Conservation (phyloP, 306 rosid genomes). For the Ceratonia siliqua region DNA sequence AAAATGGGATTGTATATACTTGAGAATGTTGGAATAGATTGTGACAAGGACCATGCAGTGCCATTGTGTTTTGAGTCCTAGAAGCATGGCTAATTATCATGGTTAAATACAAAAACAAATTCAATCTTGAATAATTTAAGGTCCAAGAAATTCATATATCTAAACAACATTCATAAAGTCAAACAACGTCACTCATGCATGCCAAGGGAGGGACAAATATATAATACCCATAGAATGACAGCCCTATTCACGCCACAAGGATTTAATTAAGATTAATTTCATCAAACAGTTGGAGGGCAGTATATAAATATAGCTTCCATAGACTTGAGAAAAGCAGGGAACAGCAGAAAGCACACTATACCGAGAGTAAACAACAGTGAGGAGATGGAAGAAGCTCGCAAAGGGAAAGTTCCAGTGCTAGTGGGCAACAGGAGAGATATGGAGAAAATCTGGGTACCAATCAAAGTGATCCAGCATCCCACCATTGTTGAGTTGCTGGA, state of each 20-base stretch:
- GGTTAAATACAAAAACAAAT: too few species aligned
- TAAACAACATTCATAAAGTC: neutral
- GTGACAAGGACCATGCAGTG: too few species aligned
- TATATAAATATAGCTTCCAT: neutral
- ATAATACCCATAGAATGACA: neutral
- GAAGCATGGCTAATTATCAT: too few species aligned
- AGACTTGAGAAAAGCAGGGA: neutral
- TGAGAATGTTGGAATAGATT: too few species aligned
- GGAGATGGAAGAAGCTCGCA: slow-evolving; percentile 24
- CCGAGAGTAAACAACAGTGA: neutral
- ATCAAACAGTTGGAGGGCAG: neutral
- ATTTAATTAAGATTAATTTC: neutral
- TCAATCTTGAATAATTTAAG: too few species aligned
- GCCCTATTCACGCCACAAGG: neutral
- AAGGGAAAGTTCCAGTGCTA: slow-evolving; percentile 46
- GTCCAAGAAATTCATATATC: too few species aligned
- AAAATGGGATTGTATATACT: too few species aligned
- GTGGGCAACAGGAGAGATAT: slow-evolving; percentile 35
- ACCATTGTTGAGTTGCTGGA: slow-evolving; percentile 36
- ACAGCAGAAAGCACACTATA: neutral
- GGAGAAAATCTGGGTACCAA: slow-evolving; percentile 41
- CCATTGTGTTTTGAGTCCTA: too few species aligned
- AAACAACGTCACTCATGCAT: neutral
- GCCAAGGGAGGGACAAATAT: neutral
- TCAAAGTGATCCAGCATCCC: slow-evolving; percentile 40